These are phyloP conservation scores for Clarireedia homoeocarpa DNA, from an alignment of 2,329 filamentous ascomycete species.

Conservation along the genomic window DNA sequence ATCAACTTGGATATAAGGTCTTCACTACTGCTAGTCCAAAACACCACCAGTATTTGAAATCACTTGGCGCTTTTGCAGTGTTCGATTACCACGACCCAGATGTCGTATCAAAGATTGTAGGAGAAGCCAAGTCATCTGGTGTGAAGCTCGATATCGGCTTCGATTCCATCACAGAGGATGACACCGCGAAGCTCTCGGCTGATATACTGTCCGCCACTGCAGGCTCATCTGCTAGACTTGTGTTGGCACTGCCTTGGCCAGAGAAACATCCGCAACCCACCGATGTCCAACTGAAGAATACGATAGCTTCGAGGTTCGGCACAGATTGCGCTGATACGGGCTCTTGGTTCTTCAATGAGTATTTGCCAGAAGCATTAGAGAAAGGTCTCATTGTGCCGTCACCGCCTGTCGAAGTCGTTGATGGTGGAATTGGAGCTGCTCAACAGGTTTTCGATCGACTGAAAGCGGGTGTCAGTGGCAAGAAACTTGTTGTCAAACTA, in stretches of 20 bases:
- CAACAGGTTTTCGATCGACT: constrained; percentile 12
- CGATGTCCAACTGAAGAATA: constrained; percentile 9
- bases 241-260: constrained; percentile 2
- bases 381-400: constrained; percentile 10
- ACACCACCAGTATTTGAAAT: constrained; percentile 30
- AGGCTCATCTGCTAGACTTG: constrained; percentile 8
- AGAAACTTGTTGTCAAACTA: constrained; percentile 15
- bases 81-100: constrained; percentile 33
- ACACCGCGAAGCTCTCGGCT: background rate
- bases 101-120: constrained; percentile 10
- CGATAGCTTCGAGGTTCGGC: background rate
- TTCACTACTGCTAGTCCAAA: constrained; percentile 30
- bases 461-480: constrained; percentile 17
- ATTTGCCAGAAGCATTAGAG: constrained; percentile 9
- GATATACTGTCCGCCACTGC: constrained; percentile 6
- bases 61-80: constrained; percentile 33
- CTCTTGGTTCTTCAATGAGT: constrained; percentile 16
- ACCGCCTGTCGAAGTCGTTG: constrained; percentile 13
- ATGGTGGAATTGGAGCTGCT: constrained; percentile 10
- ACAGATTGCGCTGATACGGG: constrained; percentile 9
- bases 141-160: constrained; percentile 9
- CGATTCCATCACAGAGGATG: constrained; percentile 10
- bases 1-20: constrained; percentile 34
- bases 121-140: constrained; percentile 2
- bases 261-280: background rate